phyloP scores from a whole-genome alignment of 2,329 filamentous ascomycete genomes.

The Nemania sp. region DNA sequence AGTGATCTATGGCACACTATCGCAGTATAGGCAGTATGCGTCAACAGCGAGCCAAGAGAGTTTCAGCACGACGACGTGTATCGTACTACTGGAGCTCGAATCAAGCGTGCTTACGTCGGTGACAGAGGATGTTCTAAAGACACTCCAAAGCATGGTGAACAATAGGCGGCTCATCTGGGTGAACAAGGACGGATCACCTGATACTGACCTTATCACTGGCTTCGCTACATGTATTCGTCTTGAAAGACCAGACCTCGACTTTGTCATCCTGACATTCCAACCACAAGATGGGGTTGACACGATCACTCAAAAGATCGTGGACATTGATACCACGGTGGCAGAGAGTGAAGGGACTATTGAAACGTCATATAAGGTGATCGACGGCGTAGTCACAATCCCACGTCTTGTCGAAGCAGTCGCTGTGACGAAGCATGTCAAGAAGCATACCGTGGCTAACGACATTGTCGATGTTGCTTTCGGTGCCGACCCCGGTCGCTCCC shows the following conservation, averaged over 20 bases:
- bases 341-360: constrained; percentile 8
- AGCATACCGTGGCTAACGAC: constrained; percentile 1
- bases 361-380: constrained; percentile 8
- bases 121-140: constrained; percentile 6
- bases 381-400: constrained; percentile 7
- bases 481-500: constrained; percentile 4
- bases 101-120: constrained; percentile 1
- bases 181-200: constrained; percentile 12
- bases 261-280: constrained; percentile 15
- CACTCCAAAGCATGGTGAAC: constrained; percentile 12
- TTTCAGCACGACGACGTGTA: constrained; percentile 10
- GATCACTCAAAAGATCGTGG: constrained; percentile 9
- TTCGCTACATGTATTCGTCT: constrained; percentile 16
- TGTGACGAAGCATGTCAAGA: constrained; percentile 13
- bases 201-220: constrained; percentile 15
- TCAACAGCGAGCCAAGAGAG: constrained; percentile 4
- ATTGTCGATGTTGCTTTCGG: constrained; percentile 9
- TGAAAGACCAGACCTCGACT: constrained; percentile 11
- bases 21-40: constrained; percentile 2
- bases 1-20: constrained; percentile 3
- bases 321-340: constrained; percentile 2
- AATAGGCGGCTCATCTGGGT: constrained; percentile 18
- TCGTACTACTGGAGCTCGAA: constrained; percentile 16
- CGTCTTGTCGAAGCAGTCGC: constrained; percentile 4
- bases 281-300: neutral